These are phyloP conservation scores for Gloeophyllum trabeum DNA, from an alignment of 768 basidiomycete genomes.

Conservation along the genomic window DNA sequence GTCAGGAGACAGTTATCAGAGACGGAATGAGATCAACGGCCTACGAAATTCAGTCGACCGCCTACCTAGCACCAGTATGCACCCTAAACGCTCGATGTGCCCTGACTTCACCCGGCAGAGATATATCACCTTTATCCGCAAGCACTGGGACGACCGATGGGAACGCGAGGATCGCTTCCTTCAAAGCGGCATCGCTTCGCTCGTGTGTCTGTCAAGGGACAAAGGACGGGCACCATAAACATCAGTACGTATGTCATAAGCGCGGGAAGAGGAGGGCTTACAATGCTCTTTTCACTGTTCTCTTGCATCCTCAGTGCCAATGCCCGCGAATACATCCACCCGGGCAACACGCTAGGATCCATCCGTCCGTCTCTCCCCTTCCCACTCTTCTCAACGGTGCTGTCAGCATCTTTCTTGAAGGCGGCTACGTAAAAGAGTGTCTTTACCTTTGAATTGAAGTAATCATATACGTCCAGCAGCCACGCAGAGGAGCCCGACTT, in stretches of 20 bases:
- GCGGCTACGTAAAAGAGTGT: too few species aligned
- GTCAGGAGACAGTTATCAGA: conserved; percentile 3
- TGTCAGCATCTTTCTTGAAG: too few species aligned
- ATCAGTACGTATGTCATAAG: neutral
- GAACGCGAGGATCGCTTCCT: conserved; percentile 64
- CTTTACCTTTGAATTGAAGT: conserved; percentile 23
- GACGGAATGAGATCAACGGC: neutral
- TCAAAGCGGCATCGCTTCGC: conserved; percentile 56
- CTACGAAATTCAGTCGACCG: conserved; percentile 1
- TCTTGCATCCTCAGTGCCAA: conserved; percentile 40
- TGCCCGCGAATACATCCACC: conserved; percentile 65
- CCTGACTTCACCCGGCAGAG: conserved; percentile 45
- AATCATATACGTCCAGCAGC: conserved; percentile 59
- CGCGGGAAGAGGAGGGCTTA: neutral
- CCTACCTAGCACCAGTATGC: conserved; percentile 56
- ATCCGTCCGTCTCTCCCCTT: too few species aligned
- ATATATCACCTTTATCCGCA: conserved; percentile 76
- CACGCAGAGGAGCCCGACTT: conserved; percentile 75
- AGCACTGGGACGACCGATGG: conserved; percentile 75
- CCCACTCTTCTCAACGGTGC: too few species aligned
- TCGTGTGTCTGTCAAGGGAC: conserved; percentile 34
- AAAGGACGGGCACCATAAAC: too few species aligned
- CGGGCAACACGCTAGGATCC: conserved; percentile 50
- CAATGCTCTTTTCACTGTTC: conserved; percentile 12
- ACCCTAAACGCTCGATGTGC: conserved; percentile 57